Percentiles rank a stretch among this genome's conserved stretches.
phyloP scores from a whole-genome alignment of 2,329 filamentous ascomycete genomes.

The Fusarium nurragi region DNA sequence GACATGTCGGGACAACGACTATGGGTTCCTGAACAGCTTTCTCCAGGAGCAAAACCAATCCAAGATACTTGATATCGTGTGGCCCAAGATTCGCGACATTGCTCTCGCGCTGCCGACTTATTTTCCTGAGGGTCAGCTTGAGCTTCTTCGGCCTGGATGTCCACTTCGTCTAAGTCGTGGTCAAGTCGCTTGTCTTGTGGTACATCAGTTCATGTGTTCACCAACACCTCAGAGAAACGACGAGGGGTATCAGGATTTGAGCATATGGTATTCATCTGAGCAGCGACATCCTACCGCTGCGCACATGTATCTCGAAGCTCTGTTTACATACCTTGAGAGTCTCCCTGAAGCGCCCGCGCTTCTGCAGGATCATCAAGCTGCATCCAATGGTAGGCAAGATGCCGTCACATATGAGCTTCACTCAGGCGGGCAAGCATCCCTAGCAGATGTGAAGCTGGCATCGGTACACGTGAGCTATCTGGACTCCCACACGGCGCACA shows the following conservation, averaged over 20 bases:
- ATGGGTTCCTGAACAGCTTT: constrained; percentile 27
- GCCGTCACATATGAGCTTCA: constrained; percentile 40
- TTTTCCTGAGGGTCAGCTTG: constrained; percentile 35
- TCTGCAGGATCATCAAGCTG: neutral
- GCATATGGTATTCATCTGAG: constrained; percentile 48
- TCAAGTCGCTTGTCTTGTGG: constrained; percentile 45
- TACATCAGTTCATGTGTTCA: constrained; percentile 48
- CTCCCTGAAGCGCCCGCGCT: constrained; percentile 13
- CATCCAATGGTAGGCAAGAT: rapidly evolving
- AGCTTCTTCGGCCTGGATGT: constrained; percentile 22
- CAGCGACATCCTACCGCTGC: constrained; percentile 46
- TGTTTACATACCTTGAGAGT: constrained; percentile 45
- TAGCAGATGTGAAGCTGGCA: constrained; percentile 11
- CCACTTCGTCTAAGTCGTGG: constrained; percentile 36
- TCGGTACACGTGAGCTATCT: constrained; percentile 28
- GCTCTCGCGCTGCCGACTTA: constrained; percentile 33
- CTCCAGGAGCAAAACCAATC: neutral
- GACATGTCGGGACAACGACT: constrained; percentile 36
- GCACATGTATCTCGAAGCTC: constrained; percentile 44
- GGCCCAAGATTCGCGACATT: constrained; percentile 40
- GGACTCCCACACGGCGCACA: constrained; percentile 40
- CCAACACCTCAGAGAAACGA: constrained; percentile 34
- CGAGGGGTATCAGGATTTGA: constrained; percentile 46
- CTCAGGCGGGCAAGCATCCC: neutral
- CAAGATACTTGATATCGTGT: constrained; percentile 25